Conservation (phyloP, 139 green algal species). For the Edaphochlamys debaryana region DNA sequence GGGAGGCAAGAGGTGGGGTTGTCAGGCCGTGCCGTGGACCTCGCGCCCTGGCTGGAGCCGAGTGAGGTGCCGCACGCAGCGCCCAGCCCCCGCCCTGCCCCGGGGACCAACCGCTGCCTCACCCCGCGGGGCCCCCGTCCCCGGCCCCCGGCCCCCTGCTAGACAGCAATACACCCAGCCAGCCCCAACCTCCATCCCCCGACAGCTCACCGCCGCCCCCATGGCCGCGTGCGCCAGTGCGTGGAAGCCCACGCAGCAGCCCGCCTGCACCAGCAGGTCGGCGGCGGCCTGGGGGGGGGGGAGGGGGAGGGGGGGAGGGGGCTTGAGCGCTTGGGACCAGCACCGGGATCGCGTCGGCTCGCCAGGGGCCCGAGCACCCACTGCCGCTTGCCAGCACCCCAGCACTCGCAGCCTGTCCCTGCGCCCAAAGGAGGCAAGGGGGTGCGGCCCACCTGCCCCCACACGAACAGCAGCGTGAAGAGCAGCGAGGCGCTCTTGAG, state of each 20-base stretch:
- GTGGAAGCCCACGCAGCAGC: constrained; percentile 41
- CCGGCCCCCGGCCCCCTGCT: too few relatives aligned
- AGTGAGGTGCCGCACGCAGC: too few relatives aligned
- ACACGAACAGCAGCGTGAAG: constrained; percentile 27
- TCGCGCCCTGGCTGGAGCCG: too few relatives aligned
- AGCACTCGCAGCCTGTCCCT: not conserved
- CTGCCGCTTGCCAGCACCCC: not conserved
- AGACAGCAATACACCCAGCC: too few relatives aligned
- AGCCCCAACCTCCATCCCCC: too few relatives aligned
- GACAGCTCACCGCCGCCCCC: not conserved
- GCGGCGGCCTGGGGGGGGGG: not conserved
- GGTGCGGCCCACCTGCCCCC: constrained; percentile 12
- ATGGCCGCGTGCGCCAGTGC: not conserved
- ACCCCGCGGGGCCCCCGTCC: too few relatives aligned
- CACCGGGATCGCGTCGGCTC: not conserved
- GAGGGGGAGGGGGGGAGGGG: not conserved
- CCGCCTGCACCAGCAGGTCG: constrained; percentile 17
- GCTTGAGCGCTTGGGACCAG: too few relatives aligned
- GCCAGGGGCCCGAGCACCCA: not conserved
- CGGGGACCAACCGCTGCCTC: too few relatives aligned
- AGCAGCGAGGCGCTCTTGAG: constrained; percentile 24
- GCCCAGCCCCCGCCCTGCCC: too few relatives aligned
- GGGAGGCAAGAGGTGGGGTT: too few relatives aligned
- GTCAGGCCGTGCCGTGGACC: too few relatives aligned
- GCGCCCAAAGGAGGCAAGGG: too few relatives aligned